A percentile compares a stretch with the other conserved stretches of the same genome.
Conservation (phyloP, 352 stramenopile genomes). For the Pythium pyrilobum region DNA sequence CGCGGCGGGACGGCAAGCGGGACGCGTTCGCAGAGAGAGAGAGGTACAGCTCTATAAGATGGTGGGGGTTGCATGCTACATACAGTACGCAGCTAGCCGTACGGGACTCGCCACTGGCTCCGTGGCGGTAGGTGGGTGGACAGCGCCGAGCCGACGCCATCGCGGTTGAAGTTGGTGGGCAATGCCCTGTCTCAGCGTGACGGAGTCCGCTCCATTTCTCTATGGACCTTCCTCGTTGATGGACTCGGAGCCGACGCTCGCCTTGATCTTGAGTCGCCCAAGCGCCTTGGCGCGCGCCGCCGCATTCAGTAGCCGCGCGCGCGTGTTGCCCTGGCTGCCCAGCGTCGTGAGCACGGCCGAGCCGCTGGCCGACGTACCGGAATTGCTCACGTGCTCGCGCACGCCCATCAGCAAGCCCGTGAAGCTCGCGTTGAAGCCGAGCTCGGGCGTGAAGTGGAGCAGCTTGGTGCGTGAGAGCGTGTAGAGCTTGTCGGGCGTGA, state of each 20-base stretch:
- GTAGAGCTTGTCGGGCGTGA: slow-evolving; percentile 72
- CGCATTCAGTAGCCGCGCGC: slow-evolving; percentile 15
- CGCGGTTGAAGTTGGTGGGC: no score
- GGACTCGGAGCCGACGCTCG: neutral
- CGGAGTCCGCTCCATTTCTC: no score
- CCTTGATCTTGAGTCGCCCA: slow-evolving; percentile 18
- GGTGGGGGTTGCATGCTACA: no score
- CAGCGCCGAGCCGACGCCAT: no score
- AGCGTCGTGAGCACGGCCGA: neutral
- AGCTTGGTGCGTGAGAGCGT: slow-evolving; percentile 65
- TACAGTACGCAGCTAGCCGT: no score
- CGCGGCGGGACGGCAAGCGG: no score
- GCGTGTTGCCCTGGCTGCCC: neutral
- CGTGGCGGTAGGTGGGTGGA: no score
- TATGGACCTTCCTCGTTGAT: neutral
- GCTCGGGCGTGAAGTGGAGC: slow-evolving; percentile 72
- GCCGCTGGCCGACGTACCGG: neutral
- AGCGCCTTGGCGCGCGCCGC: slow-evolving; percentile 12
- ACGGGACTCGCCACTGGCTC: no score
- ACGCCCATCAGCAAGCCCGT: slow-evolving; percentile 41
- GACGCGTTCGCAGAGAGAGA: no score
- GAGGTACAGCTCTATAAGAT: no score
- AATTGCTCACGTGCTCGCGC: slow-evolving; percentile 32
- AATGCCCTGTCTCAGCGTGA: slow-evolving; percentile 6
- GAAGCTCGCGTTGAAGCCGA: slow-evolving; percentile 77